Evolutionary conservation across 148 eudicot genomes (phyloP), one percentile per base, ranked within the genome.

Genomic region (Fagopyrum homotropicum): DNA sequence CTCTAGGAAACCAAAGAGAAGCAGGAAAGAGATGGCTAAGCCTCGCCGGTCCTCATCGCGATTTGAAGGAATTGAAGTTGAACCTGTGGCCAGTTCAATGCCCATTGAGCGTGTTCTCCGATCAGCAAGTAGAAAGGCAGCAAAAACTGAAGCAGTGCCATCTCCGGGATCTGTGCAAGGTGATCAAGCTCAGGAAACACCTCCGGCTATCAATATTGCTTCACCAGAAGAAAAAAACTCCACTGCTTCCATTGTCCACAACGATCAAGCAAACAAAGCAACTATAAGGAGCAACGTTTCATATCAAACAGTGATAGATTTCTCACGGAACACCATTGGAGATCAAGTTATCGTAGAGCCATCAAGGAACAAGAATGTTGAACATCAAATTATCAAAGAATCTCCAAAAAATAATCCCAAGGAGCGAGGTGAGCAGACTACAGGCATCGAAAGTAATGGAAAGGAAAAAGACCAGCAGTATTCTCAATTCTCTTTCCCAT

Each of bases 1-100:
- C 78, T 71, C 75, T 45, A 86, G 77, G 72, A 88, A 83, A 74
- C 50, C 81, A 56, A 83, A 84, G 61, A 85, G 77, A 80, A 85
- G 82, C 22, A 77, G 74, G 63, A 79, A 76, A 16, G 40, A 7
- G 45, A 45, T 43, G 50, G 73, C 19, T 55, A 48, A 51, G 45
- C 79, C 83, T 12, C 75, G 66, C 45, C 48, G 83, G 71, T 64
- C 81, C 30, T 81, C 86, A 6, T 79, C 78, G 30, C 78, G 81
- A 60, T 74, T 83, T 61, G 79, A 74, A 29, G 88, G 86, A 60
- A 44, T 77, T 54, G 78, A 74, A 30, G 85, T 80, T 46, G 79
- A 81, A 60, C 72, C 72, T 12, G 72, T 47, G 35, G 19, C 29
- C 68, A 75, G 54, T 71, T 47, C 82, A 77, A 80, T 56, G 77